A percentile compares a stretch with the other conserved stretches of the same genome.
Evolutionary conservation across 1,284 basidiomycete species (phyloP).

Genomic region (Microbotryum violaceum): DNA sequence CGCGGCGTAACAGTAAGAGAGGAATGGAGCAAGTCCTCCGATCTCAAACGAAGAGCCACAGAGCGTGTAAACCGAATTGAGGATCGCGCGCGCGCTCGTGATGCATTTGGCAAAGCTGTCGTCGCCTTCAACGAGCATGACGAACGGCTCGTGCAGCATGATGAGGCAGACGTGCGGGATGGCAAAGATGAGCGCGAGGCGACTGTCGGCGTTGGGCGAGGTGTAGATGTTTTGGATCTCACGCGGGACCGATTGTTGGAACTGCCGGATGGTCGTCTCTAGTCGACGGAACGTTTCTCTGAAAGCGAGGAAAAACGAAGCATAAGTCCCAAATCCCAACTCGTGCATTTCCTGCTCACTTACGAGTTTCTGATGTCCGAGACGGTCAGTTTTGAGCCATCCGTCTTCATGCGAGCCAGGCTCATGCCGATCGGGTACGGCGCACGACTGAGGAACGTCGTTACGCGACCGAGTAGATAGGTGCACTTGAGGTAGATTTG

Average conservation of each 20-base stretch:
- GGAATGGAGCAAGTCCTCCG: slow-evolving; percentile 29
- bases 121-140: slow-evolving; percentile 5
- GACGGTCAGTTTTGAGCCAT: not conserved
- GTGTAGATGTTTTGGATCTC: slow-evolving; percentile 22
- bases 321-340: not conserved
- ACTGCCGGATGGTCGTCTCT: slow-evolving; percentile 24
- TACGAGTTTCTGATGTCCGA: not conserved
- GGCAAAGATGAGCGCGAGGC: slow-evolving; percentile 25
- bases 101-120: slow-evolving; percentile 27
- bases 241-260: slow-evolving; percentile 33
- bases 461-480: not conserved
- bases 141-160: slow-evolving; percentile 34
- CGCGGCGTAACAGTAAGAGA: slow-evolving; percentile 27
- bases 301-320: not conserved
- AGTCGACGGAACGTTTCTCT: slow-evolving; percentile 30
- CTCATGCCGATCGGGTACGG: not conserved
- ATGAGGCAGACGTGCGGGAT: slow-evolving; percentile 26
- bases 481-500: slow-evolving; percentile 5
- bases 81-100: slow-evolving; percentile 25
- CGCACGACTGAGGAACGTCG: not conserved
- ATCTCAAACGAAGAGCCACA: slow-evolving; percentile 29
- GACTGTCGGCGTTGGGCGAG: slow-evolving; percentile 1
- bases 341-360: slow-evolving; percentile 9
- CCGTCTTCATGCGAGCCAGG: not conserved
- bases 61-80: slow-evolving; percentile 26